Percentiles rank a stretch among this genome's conserved stretches.
Conservation (phyloP, 257 asterid species). For the Scutellaria galericulata region DNA sequence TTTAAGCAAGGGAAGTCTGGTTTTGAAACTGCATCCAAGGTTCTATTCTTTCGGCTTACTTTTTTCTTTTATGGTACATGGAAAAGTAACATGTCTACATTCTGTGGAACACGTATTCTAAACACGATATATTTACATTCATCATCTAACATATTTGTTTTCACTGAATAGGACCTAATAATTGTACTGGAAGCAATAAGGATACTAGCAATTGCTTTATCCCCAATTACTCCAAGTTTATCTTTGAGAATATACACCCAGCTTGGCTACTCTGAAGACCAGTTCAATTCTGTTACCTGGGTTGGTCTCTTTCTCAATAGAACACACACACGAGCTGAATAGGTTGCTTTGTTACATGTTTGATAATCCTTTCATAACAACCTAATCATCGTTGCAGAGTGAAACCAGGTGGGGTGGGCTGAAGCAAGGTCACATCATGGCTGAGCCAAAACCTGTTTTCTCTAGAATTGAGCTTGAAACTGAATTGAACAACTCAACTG, state of each 20-base stretch:
- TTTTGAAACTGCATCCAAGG: conserved; percentile 89
- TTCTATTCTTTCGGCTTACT: conserved; percentile 26
- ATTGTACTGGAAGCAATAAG: conserved; percentile 78
- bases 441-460: conserved; percentile 77
- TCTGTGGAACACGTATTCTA: neutral
- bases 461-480: conserved; percentile 70
- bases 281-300: conserved; percentile 76
- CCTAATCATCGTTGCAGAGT: conserved; percentile 52
- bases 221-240: conserved; percentile 84
- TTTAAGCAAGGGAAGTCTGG: conserved; percentile 87
- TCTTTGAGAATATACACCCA: conserved; percentile 73
- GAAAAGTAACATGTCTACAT: neutral
- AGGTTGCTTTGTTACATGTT: neutral
- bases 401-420: conserved; percentile 93
- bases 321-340: neutral
- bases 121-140: neutral
- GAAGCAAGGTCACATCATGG: conserved; percentile 72
- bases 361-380: conserved; percentile 26
- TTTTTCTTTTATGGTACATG: neutral
- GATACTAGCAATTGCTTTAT: conserved; percentile 77
- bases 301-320: conserved; percentile 46
- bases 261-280: conserved; percentile 85
- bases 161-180: conserved; percentile 66
- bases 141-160: neutral
- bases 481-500: conserved; percentile 45